Percentiles rank a stretch among this genome's conserved stretches.
Conservation (phyloP, 2,329 filamentous ascomycete genomes). For the Didymella sp. region DNA sequence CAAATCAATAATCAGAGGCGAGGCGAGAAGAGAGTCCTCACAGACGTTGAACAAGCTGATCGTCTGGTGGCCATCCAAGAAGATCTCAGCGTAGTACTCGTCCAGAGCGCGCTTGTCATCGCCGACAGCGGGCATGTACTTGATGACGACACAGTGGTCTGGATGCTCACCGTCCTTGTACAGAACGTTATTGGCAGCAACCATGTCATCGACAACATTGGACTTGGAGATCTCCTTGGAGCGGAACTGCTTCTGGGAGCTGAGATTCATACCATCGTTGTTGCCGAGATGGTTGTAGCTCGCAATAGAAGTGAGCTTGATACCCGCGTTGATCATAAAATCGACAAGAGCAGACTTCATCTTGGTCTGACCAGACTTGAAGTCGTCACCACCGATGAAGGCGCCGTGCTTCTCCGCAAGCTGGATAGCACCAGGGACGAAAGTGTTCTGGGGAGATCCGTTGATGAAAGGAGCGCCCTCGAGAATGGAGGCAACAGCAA, state of each 20-base stretch:
- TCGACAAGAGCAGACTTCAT: slow-evolving; percentile 99
- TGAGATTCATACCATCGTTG: slow-evolving; percentile 99
- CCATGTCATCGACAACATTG: slow-evolving; percentile 99
- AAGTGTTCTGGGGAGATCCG: slow-evolving; percentile 98
- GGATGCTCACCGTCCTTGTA: slow-evolving; percentile 94
- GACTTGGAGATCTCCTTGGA: slow-evolving; percentile 99
- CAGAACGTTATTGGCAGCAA: slow-evolving; percentile 88
- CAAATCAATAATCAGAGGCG: slow-evolving; percentile 95
- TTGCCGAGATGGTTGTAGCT: slow-evolving; percentile 99
- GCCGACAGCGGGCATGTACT: slow-evolving; percentile 99
- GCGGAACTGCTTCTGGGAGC: slow-evolving; percentile 97
- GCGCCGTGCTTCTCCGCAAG: slow-evolving; percentile 85
- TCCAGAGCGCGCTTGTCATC: slow-evolving; percentile 99
- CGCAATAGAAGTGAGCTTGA: slow-evolving; percentile 97
- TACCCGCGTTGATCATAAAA: slow-evolving; percentile 97
- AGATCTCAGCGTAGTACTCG: slow-evolving; percentile 99
- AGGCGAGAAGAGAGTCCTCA: slow-evolving; percentile 95
- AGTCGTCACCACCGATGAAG: slow-evolving; percentile 97
- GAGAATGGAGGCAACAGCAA: slow-evolving; percentile 91
- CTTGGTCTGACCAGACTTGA: slow-evolving; percentile 99
- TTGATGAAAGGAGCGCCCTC: slow-evolving; percentile 96
- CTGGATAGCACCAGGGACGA: slow-evolving; percentile 89
- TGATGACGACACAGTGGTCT: slow-evolving; percentile 98
- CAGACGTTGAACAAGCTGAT: slow-evolving; percentile 99
- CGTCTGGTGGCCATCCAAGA: slow-evolving; percentile 97